Conservation (phyloP, 202 grass and related monocot species). For the Zoysia matrella region DNA sequence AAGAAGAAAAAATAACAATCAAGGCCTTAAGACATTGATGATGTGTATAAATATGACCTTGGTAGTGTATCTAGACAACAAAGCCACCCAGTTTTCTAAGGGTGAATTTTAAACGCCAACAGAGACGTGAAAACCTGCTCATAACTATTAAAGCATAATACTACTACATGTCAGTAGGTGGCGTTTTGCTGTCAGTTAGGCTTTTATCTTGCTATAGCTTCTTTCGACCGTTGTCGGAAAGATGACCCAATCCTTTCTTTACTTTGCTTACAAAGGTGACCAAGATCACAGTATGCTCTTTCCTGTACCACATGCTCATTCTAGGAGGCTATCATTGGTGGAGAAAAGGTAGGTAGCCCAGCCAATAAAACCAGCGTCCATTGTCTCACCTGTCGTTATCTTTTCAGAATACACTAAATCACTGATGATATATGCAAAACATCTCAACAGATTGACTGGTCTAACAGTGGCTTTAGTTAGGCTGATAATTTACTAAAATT, state of each 20-base stretch:
- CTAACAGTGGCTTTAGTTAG: constrained; percentile 20
- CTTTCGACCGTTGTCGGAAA: constrained; percentile 57
- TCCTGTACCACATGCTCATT: constrained; percentile 26
- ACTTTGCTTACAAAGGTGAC: constrained; percentile 56
- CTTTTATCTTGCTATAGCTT: constrained; percentile 27
- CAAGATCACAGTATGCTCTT: constrained; percentile 35
- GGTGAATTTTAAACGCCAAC: too few species aligned
- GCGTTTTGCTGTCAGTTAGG: constrained; percentile 20
- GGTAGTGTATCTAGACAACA: too few species aligned
- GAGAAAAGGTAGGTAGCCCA: constrained; percentile 34
- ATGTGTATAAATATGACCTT: too few species aligned
- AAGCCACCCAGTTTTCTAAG: too few species aligned
- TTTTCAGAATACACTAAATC: constrained; percentile 37
- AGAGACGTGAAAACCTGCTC: not conserved
- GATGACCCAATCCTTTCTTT: constrained; percentile 38
- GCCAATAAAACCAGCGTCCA: constrained; percentile 27
- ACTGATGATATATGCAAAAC: constrained; percentile 34
- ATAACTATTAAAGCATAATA: not conserved
- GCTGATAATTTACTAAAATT: constrained; percentile 17
- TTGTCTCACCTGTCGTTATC: constrained; percentile 32
- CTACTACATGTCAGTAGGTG: not conserved
- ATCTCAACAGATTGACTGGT: constrained; percentile 32
- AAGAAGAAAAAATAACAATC: not conserved
- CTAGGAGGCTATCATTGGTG: constrained; percentile 42
- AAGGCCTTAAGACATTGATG: too few species aligned